A percentile compares a stretch with the other conserved stretches of the same genome.
Conservation (phyloP, 2,329 filamentous ascomycete genomes). For the Pestalotiopsis sp. region DNA sequence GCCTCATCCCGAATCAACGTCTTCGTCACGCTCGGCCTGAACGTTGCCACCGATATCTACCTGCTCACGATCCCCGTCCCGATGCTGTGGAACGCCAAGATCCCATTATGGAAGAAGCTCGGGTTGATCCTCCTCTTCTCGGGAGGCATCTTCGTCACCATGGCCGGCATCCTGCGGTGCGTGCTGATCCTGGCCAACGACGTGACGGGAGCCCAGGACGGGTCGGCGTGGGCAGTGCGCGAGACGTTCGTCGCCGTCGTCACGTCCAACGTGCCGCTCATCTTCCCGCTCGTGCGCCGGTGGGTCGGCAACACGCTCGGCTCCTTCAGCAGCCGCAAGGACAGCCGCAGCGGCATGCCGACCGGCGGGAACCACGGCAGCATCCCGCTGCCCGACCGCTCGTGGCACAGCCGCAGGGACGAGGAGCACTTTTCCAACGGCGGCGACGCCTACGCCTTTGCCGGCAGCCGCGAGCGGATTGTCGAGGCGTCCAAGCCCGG, state of each 20-base stretch:
- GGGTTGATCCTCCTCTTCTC: slow-evolving; percentile 54
- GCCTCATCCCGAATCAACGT: slow-evolving; percentile 38
- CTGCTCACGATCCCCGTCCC: slow-evolving; percentile 41
- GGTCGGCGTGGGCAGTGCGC: slow-evolving; percentile 34
- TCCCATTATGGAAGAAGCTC: slow-evolving; percentile 50
- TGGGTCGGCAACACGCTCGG: neutral
- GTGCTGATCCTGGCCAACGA: slow-evolving; percentile 47
- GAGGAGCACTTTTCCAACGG: neutral
- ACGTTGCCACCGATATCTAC: slow-evolving; percentile 40
- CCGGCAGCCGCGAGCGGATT: slow-evolving; percentile 1
- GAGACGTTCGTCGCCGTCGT: slow-evolving; percentile 38
- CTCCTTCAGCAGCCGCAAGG: slow-evolving; percentile 1
- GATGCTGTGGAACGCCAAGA: slow-evolving; percentile 53
- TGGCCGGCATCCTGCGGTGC: slow-evolving; percentile 53
- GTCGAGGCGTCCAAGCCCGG: neutral
- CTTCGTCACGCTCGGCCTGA: slow-evolving; percentile 37
- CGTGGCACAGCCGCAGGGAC: neutral
- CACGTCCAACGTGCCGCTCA: slow-evolving; percentile 38
- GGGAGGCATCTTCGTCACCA: slow-evolving; percentile 55
- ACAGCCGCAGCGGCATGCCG: neutral
- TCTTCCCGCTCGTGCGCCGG: slow-evolving; percentile 1
- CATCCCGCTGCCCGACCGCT: slow-evolving; percentile 1
- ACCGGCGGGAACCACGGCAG: neutral
- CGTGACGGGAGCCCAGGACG: slow-evolving; percentile 35
- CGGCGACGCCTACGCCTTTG: neutral